Conservation (phyloP, 192 early-diverging fungal species). For the Rhizophagus clarus region DNA sequence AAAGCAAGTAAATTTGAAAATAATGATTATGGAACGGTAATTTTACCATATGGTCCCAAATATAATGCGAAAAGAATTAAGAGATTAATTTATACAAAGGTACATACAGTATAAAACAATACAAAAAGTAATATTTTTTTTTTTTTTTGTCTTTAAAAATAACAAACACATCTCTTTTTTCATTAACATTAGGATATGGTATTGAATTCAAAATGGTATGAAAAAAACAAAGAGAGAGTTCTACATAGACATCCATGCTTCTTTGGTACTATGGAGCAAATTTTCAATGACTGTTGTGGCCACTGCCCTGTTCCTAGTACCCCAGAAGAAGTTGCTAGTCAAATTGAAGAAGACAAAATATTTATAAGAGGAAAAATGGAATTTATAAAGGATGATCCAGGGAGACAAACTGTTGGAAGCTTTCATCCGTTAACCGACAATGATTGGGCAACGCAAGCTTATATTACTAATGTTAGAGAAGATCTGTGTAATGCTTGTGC, state of each 20-base stretch:
- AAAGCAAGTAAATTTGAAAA: conserved; percentile 8
- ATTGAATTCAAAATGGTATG: not conserved
- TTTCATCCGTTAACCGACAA: not conserved
- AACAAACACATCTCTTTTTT: not conserved
- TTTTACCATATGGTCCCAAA: conserved; percentile 5
- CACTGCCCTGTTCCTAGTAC: not conserved
- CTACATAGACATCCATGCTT: conserved; percentile 23
- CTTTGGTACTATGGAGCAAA: conserved; percentile 20
- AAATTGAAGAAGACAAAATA: conserved; percentile 3
- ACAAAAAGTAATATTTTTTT: too few species aligned
- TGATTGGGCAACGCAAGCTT: conserved; percentile 13
- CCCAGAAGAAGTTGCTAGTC: not conserved
- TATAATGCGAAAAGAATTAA: not conserved
- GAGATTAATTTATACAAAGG: conserved; percentile 5
- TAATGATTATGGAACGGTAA: conserved; percentile 20
- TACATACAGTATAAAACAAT: not conserved
- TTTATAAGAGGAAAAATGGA: conserved; percentile 1
- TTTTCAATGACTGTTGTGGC: conserved; percentile 19
- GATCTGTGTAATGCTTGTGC: conserved; percentile 15
- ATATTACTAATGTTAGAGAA: conserved; percentile 5
- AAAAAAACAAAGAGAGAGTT: not conserved
- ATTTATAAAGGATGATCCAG: conserved; percentile 6
- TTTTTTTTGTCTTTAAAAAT: not conserved
- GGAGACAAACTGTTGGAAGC: not conserved
- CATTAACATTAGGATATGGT: conserved; percentile 7